Conservation (phyloP, 106 monocot genomes). For the Dendrobium huoshanense region DNA sequence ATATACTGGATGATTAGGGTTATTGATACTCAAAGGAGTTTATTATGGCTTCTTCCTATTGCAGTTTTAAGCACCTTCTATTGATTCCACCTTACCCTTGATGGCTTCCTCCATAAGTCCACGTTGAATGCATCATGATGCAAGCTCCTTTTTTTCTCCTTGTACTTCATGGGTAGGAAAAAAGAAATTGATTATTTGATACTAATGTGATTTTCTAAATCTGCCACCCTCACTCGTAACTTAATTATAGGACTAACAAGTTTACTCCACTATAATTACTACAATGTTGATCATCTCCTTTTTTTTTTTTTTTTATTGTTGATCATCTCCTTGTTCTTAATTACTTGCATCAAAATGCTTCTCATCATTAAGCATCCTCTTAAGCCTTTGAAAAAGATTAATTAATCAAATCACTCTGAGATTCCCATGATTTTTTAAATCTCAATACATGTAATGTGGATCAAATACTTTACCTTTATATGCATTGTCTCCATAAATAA, state of each 20-base stretch:
- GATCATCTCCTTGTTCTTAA: too few relatives aligned
- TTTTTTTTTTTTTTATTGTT: too few relatives aligned
- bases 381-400: background rate
- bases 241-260: background rate
- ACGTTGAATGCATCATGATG: background rate
- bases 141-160: background rate
- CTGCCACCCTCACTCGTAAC: background rate
- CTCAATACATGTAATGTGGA: background rate
- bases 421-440: background rate
- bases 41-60: background rate
- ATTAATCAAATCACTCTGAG: background rate
- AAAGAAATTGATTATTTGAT: background rate
- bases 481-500: background rate
- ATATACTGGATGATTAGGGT: background rate
- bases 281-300: background rate
- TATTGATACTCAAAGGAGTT: background rate
- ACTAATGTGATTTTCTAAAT: background rate
- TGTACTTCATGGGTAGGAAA: background rate
- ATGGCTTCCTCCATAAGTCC: background rate
- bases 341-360: background rate
- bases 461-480: background rate
- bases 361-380: background rate
- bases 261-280: background rate
- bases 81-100: background rate
- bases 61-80: background rate